Percentiles rank a stretch among this genome's conserved stretches.
phyloP scores from a whole-genome alignment of 176 grass and related monocot species.

The Oryza australiensis region DNA sequence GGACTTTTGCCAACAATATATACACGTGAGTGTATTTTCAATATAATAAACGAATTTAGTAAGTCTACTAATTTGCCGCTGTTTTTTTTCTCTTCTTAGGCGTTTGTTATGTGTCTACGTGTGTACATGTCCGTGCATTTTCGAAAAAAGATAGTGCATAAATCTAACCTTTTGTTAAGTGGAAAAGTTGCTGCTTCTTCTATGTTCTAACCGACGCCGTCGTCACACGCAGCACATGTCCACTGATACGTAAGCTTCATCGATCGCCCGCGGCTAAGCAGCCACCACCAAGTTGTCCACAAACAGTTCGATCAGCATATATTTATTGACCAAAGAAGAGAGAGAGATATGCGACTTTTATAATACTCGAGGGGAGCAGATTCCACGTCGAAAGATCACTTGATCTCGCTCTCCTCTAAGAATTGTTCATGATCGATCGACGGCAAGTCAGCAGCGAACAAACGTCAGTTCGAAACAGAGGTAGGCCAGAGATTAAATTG shows the following conservation, averaged over 20 bases:
- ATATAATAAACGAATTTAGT: too few species aligned
- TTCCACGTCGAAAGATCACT: conserved; percentile 18
- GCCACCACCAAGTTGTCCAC: background rate
- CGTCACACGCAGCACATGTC: conserved; percentile 24
- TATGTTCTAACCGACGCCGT: background rate
- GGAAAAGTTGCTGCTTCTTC: conserved; percentile 7
- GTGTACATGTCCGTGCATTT: too few species aligned
- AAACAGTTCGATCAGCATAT: background rate
- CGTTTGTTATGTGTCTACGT: too few species aligned
- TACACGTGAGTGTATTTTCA: too few species aligned
- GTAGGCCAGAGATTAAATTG: background rate
- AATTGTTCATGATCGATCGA: background rate
- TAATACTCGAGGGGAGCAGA: background rate
- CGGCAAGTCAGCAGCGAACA: background rate
- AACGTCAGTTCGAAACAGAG: background rate
- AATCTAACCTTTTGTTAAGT: background rate
- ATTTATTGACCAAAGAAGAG: background rate
- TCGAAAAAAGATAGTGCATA: background rate
- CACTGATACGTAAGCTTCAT: background rate
- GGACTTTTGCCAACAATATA: too few species aligned
- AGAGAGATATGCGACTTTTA: background rate
- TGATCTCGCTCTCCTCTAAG: conserved; percentile 3
- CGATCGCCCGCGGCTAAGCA: background rate
- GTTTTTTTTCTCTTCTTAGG: too few species aligned
- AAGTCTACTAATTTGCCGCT: too few species aligned